These are phyloP conservation scores for Cercospora brassicicola DNA, from an alignment of 2,329 filamentous ascomycete genomes.

Conservation along the genomic window DNA sequence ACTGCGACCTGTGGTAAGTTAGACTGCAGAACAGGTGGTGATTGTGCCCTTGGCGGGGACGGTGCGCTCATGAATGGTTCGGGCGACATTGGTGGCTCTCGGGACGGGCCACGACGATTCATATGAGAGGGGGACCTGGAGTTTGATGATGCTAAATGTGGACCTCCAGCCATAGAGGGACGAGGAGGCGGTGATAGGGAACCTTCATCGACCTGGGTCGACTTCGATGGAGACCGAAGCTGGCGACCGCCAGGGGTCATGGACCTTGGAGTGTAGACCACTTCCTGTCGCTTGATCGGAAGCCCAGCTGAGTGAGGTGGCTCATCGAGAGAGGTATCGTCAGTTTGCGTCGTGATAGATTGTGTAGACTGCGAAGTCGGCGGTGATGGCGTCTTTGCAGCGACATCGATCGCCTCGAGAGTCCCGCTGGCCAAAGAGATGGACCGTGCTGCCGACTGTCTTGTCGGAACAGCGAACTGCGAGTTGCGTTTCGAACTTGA, in stretches of 20 bases:
- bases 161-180: constrained; percentile 12
- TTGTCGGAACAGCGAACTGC: constrained; percentile 4
- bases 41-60: neutral
- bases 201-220: constrained; percentile 14
- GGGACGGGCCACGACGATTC: constrained; percentile 2
- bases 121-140: constrained; percentile 5
- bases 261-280: constrained; percentile 16
- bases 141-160: constrained; percentile 3
- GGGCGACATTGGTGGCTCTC: neutral
- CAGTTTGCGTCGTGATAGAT: constrained; percentile 19
- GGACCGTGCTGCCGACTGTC: constrained; percentile 10
- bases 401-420: constrained; percentile 17
- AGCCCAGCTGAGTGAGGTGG: constrained; percentile 1
- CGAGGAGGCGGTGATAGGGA: constrained; percentile 14
- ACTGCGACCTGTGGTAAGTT: constrained; percentile 4
- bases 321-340: constrained; percentile 14
- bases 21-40: constrained; percentile 7
- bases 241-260: constrained; percentile 4
- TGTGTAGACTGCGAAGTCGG: constrained; percentile 17
- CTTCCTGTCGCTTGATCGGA: constrained; percentile 16
- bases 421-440: constrained; percentile 18
- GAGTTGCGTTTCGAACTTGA: constrained; percentile 16
- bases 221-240: constrained; percentile 17
- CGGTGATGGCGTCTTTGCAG: constrained; percentile 20
- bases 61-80: constrained; percentile 9